These are phyloP conservation scores for Pseudotulostoma volvatum DNA, from an alignment of 495 filamentous ascomycete genomes.

Conservation along the genomic window DNA sequence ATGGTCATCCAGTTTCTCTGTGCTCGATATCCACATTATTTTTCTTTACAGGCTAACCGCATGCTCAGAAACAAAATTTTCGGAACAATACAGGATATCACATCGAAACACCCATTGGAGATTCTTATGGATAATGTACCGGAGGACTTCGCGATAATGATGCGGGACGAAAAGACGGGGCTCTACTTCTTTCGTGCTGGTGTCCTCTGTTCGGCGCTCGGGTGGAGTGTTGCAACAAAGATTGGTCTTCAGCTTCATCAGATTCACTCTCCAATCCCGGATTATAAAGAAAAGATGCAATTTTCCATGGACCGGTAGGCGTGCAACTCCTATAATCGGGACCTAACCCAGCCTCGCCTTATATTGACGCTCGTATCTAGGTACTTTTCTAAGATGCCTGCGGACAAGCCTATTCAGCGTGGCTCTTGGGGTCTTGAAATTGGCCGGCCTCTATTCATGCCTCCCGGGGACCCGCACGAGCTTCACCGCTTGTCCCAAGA, in stretches of 20 bases:
- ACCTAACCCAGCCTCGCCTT: neutral
- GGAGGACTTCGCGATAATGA: constrained; percentile 73
- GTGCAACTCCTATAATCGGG: neutral
- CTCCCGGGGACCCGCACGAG: constrained; percentile 55
- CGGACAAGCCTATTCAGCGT: constrained; percentile 63
- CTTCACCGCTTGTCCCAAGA: constrained; percentile 38
- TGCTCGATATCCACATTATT: constrained; percentile 66
- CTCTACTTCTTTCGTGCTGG: constrained; percentile 66
- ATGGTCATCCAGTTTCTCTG: constrained; percentile 68
- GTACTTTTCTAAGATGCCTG: constrained; percentile 69
- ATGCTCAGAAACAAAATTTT: constrained; percentile 60
- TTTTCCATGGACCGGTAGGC: constrained; percentile 68
- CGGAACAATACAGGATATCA: constrained; percentile 42
- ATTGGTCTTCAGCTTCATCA: constrained; percentile 54
- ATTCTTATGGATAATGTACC: constrained; percentile 70
- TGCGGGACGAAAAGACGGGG: constrained; percentile 55
- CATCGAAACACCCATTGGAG: constrained; percentile 47
- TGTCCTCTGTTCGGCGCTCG: constrained; percentile 61
- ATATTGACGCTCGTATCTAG: constrained; percentile 15
- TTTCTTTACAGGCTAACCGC: constrained; percentile 43
- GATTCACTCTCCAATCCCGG: constrained; percentile 66
- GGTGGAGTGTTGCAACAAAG: constrained; percentile 68
- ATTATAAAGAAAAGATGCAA: constrained; percentile 84
- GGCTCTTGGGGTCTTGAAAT: constrained; percentile 80
- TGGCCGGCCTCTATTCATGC: constrained; percentile 63